Base-by-base conservation (phyloP, 2,329 filamentous ascomycete species). In the Fusarium sambucinum region DNA sequence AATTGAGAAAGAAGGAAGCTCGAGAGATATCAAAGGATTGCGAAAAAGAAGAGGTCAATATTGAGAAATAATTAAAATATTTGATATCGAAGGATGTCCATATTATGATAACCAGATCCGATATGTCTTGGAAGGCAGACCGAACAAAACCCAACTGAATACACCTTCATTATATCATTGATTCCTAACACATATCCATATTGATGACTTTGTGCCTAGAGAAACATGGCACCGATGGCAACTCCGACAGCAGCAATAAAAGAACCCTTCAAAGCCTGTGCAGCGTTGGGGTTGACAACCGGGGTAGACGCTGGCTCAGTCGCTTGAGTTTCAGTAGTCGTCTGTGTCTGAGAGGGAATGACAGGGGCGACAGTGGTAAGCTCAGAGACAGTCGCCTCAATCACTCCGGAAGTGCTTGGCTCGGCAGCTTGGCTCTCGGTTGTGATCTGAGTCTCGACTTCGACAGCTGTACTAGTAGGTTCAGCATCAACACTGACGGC, bases 341-440 rank as follows among this genome's bases (percentile, higher is more conserved):
- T 30, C 29, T 55, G 46, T 0, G 53, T 35, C 5, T 23, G n/a
- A 4, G 63, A 54, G 4, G 68, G 58, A 2, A 65, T 9, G 4
- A 55, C 29, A 25, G 63, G 59, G 1, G 67, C 40, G 1, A 57
- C 35, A 6, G 63, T 70, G 32, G 59, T 65, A 1, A 27, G 16
- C 4, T 32, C 58, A 8, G 35, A 38, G 3, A 42, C 23, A 1
- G 33, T 19, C 2, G 23, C 46, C 32, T 50, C 46, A 16, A 46
- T 21, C 2, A 35, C 6, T 12, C 5, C 13, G 16, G 29, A 19
- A 13, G 51, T 38, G 33, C 11, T n/a, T 19, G 33, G 19, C 5
- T 46, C 29, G 2, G 7, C 16, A 25, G 35, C 10, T 5, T 45
- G 17, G 27, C 17, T 54, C 14, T 46, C 19, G 1, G 27, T 23